phyloP scores from a whole-genome alignment of 1,139 yeast genomes.

The Sugiyamaella japonica region DNA sequence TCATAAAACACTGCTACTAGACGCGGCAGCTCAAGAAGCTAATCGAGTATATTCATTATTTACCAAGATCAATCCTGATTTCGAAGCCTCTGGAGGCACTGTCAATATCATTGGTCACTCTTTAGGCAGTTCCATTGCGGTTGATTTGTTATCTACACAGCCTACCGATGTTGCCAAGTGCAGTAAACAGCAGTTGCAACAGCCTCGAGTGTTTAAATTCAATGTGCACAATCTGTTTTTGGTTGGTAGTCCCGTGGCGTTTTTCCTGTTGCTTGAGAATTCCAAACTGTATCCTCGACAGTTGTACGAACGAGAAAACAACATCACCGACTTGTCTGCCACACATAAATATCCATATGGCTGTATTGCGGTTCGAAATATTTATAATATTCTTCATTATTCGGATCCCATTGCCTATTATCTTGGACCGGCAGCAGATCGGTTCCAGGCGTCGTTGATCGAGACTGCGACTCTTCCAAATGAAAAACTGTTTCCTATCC shows the following conservation, averaged over 20 bases:
- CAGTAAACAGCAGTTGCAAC: constrained; percentile 9
- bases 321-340: not conserved
- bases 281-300: constrained; percentile 35
- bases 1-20: constrained; percentile 61
- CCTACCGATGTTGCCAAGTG: constrained; percentile 39
- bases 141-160: constrained; percentile 71
- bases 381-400: constrained; percentile 44
- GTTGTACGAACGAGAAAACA: constrained; percentile 21
- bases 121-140: constrained; percentile 79
- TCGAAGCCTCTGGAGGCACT: constrained; percentile 55
- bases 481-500: constrained; percentile 23
- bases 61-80: constrained; percentile 64
- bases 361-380: constrained; percentile 42
- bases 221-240: constrained; percentile 74
- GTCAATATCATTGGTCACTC: constrained; percentile 90
- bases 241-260: constrained; percentile 88
- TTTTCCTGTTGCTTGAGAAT: constrained; percentile 49
- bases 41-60: constrained; percentile 67
- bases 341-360: constrained; percentile 37
- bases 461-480: constrained; percentile 36
- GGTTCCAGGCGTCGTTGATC: constrained; percentile 32
- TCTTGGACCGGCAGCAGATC: constrained; percentile 44
- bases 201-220: constrained; percentile 41
- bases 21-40: constrained; percentile 66
- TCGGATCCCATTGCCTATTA: constrained; percentile 46